Evolutionary conservation across 2,329 filamentous ascomycete species (phyloP), one percentile per base, ranked within the genome.

Genomic region (Fusarium verticillioides): DNA sequence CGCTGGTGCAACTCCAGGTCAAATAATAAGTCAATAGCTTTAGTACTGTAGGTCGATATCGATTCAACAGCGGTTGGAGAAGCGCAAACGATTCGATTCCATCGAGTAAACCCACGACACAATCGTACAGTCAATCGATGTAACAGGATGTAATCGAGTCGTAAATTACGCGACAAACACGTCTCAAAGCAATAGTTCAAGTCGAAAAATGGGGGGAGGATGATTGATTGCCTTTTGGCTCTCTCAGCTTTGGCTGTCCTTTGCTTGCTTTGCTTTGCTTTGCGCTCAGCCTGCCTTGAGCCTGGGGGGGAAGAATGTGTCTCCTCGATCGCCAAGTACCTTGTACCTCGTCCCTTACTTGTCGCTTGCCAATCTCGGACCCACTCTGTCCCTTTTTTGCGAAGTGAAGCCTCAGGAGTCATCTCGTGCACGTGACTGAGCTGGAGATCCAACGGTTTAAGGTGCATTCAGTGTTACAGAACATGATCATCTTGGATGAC

Each of bases 1-100:
- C 77, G 65, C 73, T 80, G 82, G 82, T 84, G 81, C 82, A 81
- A 84, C 82, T 81, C 80, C 78, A 82, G 59, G 66, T 53, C 40
- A 47, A 47, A 44, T 60, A 54, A 21, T 57, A 57, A 67, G 58
- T 69, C 69, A 79, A 80, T 74, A 77, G 68, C 76, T 79, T 81
- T 80, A 75, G 78, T 83, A 79, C 15, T 26, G 42, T 28, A 47
- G 26, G 37, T 39, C 37, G 37, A 21, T 54, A 42, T 52, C 34
- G 34, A 54, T 54, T 54, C 23, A 40, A 42, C 23, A 40, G 34
- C 23, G 50, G 26, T 30, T 42, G 76, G 82, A 76, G 76, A 77
- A 78, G 79, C 76, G 78, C 77, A 73, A 79, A 74, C 62, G 72
- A 73, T 70, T 58, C 75, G 76, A 75, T 77, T 74, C 77, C 79